Evolutionary conservation across 139 green algal species (phyloP).

Genomic region (Dunaliella primolecta): DNA sequence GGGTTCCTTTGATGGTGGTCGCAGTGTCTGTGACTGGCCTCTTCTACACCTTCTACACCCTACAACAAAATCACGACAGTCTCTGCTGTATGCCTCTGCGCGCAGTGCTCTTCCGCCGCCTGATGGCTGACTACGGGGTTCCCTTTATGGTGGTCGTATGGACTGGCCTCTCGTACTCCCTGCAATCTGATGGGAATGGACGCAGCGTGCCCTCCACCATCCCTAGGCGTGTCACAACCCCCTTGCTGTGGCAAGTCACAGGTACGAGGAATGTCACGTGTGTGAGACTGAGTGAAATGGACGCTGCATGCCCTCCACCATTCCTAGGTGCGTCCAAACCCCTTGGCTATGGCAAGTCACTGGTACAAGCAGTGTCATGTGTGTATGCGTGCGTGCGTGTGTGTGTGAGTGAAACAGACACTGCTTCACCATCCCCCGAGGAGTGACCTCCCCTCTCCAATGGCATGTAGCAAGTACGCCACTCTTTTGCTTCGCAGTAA

Average conservation of each 20-base stretch:
- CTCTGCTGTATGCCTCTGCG: too few species aligned
- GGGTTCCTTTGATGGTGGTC: slow-evolving; percentile 67
- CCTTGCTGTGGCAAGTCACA: slow-evolving; percentile 62
- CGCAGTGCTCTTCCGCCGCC: slow-evolving; percentile 25
- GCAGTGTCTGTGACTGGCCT: slow-evolving; percentile 58
- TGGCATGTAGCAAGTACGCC: too few species aligned
- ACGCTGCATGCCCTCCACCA: slow-evolving; percentile 22
- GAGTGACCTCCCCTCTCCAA: too few species aligned
- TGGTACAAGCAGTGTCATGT: neutral
- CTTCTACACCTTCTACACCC: slow-evolving; percentile 66
- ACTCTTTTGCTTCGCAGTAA: too few species aligned
- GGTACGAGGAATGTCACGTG: neutral
- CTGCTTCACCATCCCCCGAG: too few species aligned
- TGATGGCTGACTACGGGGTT: slow-evolving; percentile 85
- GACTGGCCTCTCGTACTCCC: slow-evolving; percentile 59
- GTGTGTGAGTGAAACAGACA: too few species aligned
- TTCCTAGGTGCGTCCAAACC: slow-evolving; percentile 56
- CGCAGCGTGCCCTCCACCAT: slow-evolving; percentile 34
- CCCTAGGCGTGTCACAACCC: slow-evolving; percentile 53
- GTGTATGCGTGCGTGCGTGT: too few species aligned
- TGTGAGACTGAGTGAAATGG: too few species aligned
- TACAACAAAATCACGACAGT: too few species aligned
- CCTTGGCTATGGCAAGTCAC: slow-evolving; percentile 64
- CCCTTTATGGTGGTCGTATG: slow-evolving; percentile 67
- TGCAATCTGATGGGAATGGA: slow-evolving; percentile 20